Base-by-base conservation (phyloP, 257 asterid species). In the Solanum peruvianum region DNA sequence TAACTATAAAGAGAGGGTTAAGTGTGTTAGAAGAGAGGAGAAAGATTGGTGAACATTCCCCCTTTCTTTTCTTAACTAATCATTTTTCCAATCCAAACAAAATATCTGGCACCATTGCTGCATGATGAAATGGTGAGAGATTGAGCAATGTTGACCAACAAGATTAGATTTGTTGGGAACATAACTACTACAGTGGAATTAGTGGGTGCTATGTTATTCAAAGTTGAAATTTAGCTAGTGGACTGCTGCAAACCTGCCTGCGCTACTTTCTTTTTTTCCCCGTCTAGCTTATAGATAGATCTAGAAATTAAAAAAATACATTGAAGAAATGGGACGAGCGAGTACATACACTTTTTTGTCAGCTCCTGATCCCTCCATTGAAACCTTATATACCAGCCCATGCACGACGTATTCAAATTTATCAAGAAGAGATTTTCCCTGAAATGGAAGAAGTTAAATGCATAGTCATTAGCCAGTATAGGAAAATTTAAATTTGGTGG, bases 331-430 rank as follows among this genome's bases (percentile, higher is more conserved):
- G 87, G 60, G 78, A n/a, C 37, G 62, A 87, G 72, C 42, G 49
- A 77, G 87, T 83, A 86, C 98, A 29, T 93, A 95, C 98, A 94
- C 93, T 93, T 92, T 91, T 58, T 86, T 70, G 31, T 83, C 92
- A 86, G 87, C 87, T 56, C 86, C 87, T n/a, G 86, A 80, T 84
- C 66, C 87, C 75, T 90, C 94, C 87, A 93, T 97, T 35, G 97
- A 58, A 88, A 95, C 94, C 92, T 96, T 96, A 87, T 94, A 96
- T 84, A 93, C 87, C 88, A 96, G 92, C 37, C 99, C 98, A 87
- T 95, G 97, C 98, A 96, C 94, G 86, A 96, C 94, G 88, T 94
- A 95, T 92, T 96, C 99, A 82, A 96, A 96, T 88, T 95, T 96
- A 93, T 96, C 99, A 8, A 97, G 93, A 39, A 96, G 98, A 25